Percentiles rank a stretch among this genome's conserved stretches.
phyloP scores from a whole-genome alignment of 768 basidiomycete species.

The Coprinopsis marcescibilis region DNA sequence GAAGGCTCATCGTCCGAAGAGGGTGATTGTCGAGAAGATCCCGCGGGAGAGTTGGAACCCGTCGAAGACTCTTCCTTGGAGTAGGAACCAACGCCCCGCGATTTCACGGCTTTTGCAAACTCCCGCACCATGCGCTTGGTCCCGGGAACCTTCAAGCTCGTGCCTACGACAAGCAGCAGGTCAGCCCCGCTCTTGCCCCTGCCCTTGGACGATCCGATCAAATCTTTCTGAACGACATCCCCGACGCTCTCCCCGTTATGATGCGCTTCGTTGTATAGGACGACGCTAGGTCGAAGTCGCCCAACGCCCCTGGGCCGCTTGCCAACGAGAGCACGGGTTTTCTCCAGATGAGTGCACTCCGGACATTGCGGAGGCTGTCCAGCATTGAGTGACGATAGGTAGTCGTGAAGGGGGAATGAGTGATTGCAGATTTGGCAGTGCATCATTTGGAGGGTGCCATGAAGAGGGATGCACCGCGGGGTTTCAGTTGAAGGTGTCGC shows the following conservation, averaged over 20 bases:
- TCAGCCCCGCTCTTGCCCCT: constrained; percentile 74
- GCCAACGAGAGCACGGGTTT: constrained; percentile 63
- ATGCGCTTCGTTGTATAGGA: constrained; percentile 87
- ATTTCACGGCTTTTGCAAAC: constrained; percentile 71
- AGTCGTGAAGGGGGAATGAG: constrained; percentile 57
- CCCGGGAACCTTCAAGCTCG: constrained; percentile 83
- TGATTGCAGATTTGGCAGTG: constrained; percentile 80
- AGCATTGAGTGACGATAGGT: constrained; percentile 51
- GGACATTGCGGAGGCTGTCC: constrained; percentile 76
- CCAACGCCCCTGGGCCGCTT: constrained; percentile 81
- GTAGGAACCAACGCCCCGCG: constrained; percentile 35
- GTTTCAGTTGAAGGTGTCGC: constrained; percentile 50
- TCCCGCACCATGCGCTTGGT: constrained; percentile 90
- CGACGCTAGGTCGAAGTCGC: constrained; percentile 77
- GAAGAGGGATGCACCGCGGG: constrained; percentile 84
- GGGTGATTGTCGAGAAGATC: constrained; percentile 39
- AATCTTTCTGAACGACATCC: constrained; percentile 72
- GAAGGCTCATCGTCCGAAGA: constrained; percentile 41
- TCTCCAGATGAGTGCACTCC: constrained; percentile 65
- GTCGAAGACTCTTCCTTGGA: constrained; percentile 24
- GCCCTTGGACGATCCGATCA: constrained; percentile 63
- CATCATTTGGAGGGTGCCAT: constrained; percentile 76
- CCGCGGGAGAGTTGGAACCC: constrained; percentile 12
- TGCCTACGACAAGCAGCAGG: constrained; percentile 83
- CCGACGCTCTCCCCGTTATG: constrained; percentile 85